Base-by-base conservation (phyloP, 1,139 yeast species). In the Pichia sp. region DNA sequence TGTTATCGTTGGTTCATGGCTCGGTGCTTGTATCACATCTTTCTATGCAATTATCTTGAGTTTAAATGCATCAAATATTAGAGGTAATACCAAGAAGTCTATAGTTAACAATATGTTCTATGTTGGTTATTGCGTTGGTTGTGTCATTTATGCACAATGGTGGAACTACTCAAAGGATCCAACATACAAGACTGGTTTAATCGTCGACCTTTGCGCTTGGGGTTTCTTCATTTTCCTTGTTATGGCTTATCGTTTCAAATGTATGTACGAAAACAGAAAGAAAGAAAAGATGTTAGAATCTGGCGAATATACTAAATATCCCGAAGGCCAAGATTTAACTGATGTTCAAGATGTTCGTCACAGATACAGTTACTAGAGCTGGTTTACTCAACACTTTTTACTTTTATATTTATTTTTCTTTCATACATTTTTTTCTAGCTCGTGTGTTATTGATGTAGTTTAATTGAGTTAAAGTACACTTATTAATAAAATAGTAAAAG, bases 31-130 rank as follows among this genome's bases (percentile, higher is more conserved):
- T 21, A 36, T 36, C 19, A 21, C 39, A 21, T 36, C 39, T 5
- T 36, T 36, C 28, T 36, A 36, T 21, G 39, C 39, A 22, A 36
- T 21, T 21, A 9, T 36, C 22, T 36, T 36, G 28, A 36, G 39
- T 41, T 44, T 54, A 34, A 50, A 41, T 33, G 52, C 53, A n/a
- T 51, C 54, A 4, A 78, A 77, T 58, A 60, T 73, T 44, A 61
- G 70, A 6, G 90, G 90, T n/a, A 80, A 79, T 57, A 81, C 88
- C 18, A 84, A 84, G 62, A 79, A 83, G 60, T 65, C 76, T 38
- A 75, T 80, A n/a, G 75, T 79, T 28, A 80, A 76, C 60, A 84
- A 84, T 2, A 61, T 78, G 37, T 72, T 75, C 33, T 73, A 82
- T 65, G 67, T 82, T 45, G 84, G 80, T 0, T 83, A 79, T 58